phyloP scores from a whole-genome alignment of 2,329 filamentous ascomycete genomes.

The Claviceps sp. region DNA sequence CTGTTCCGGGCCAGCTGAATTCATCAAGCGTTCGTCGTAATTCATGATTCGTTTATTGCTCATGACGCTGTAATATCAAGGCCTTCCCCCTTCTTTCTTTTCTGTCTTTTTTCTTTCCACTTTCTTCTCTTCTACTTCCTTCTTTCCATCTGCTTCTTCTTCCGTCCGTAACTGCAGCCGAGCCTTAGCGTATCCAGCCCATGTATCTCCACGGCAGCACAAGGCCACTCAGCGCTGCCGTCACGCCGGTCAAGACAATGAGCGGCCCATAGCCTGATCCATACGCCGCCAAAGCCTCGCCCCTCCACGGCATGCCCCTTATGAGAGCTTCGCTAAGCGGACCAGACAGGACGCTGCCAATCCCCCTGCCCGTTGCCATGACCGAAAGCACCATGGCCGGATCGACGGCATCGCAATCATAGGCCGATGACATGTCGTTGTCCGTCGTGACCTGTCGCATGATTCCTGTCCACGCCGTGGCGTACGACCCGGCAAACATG shows the following conservation, averaged over 20 bases:
- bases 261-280: conserved; percentile 36
- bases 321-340: conserved; percentile 37
- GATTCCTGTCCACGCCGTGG: conserved; percentile 42
- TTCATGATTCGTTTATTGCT: too few species aligned
- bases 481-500: conserved; percentile 47
- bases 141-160: too few species aligned
- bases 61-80: too few species aligned
- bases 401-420: conserved; percentile 14
- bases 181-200: conserved; percentile 16
- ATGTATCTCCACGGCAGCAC: conserved; percentile 28
- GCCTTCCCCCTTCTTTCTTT: too few species aligned
- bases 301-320: conserved; percentile 26
- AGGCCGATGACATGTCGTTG: not conserved
- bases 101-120: too few species aligned
- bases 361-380: conserved; percentile 38
- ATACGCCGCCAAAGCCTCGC: conserved; percentile 27
- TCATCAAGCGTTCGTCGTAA: too few species aligned
- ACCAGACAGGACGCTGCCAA: conserved; percentile 41
- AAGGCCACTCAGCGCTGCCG: conserved; percentile 32
- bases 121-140: too few species aligned
- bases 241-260: conserved; percentile 41
- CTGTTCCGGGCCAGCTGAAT: too few species aligned
- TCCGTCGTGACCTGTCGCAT: conserved; percentile 23
- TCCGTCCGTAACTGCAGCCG: too few species aligned
- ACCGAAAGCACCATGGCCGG: conserved; percentile 39